Conservation (phyloP, 2,329 filamentous ascomycete species). For the Clarireedia homoeocarpa region DNA sequence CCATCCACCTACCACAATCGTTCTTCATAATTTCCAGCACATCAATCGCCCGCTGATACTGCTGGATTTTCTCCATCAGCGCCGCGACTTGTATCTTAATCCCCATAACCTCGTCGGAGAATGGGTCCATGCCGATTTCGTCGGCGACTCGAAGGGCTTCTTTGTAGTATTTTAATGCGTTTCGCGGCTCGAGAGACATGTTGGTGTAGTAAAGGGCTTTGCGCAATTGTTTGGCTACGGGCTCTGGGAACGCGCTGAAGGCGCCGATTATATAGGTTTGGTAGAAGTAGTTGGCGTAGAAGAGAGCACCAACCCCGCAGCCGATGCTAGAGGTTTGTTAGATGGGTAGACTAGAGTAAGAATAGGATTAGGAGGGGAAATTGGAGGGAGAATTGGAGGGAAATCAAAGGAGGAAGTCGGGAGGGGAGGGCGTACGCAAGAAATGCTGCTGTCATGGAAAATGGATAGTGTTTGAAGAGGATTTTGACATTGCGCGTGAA, state of each 20-base stretch:
- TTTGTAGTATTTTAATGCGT: constrained; percentile 77
- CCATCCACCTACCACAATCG: constrained; percentile 60
- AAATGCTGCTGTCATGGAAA: constrained; percentile 23
- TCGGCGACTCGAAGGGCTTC: constrained; percentile 67
- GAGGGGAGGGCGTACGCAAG: constrained; percentile 15
- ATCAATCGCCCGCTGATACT: constrained; percentile 62
- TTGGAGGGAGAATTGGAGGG: neutral
- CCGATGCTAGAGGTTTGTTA: constrained; percentile 18
- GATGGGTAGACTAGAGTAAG: neutral
- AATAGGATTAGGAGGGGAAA: neutral
- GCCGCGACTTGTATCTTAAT: constrained; percentile 75
- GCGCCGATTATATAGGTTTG: constrained; percentile 30
- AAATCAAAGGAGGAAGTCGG: neutral
- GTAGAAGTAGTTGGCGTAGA: constrained; percentile 28
- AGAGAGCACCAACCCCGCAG: constrained; percentile 18
- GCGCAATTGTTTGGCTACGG: constrained; percentile 70
- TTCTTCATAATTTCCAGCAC: constrained; percentile 68
- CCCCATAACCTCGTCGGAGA: constrained; percentile 84
- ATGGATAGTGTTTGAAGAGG: constrained; percentile 25
- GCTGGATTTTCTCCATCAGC: constrained; percentile 70
- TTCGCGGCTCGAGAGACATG: constrained; percentile 61
- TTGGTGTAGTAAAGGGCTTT: constrained; percentile 83
- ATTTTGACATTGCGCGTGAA: constrained; percentile 13
- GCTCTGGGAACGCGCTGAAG: constrained; percentile 55
- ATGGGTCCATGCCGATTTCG: constrained; percentile 73